Evolutionary conservation across 2,329 filamentous ascomycete genomes (phyloP).

Genomic region (Nemania sp.): DNA sequence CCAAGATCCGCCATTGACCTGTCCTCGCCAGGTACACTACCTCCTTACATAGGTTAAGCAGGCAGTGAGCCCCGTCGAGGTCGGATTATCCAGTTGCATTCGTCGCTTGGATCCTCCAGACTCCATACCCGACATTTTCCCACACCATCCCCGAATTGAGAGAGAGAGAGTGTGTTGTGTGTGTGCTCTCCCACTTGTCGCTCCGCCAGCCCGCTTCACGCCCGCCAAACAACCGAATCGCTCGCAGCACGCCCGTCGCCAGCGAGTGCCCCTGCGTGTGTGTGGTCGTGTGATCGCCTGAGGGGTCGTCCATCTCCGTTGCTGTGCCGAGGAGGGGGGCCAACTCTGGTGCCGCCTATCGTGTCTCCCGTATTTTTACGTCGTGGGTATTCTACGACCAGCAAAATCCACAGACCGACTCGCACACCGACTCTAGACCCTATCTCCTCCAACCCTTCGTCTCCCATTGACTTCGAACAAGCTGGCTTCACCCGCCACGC

Average conservation of each 20-base stretch:
- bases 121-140: too few species aligned
- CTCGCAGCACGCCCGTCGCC: slow-evolving; percentile 5
- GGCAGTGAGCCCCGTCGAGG: background rate
- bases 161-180: too few species aligned
- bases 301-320: slow-evolving; percentile 1
- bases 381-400: slow-evolving; percentile 4
- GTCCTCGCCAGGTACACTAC: background rate
- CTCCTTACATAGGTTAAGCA: background rate
- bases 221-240: background rate
- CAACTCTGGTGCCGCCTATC: background rate
- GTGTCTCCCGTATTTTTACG: background rate
- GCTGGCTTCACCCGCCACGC: slow-evolving; percentile 1
- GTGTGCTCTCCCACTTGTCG: background rate
- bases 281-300: slow-evolving; percentile 3
- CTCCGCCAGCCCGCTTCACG: slow-evolving; percentile 2
- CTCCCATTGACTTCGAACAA: slow-evolving; percentile 1
- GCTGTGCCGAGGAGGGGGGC: background rate
- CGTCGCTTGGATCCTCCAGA: too few species aligned
- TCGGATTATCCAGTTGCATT: too few species aligned
- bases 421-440: slow-evolving; percentile 6
- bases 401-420: slow-evolving; percentile 6
- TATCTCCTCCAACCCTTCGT: slow-evolving; percentile 30
- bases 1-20: too few species aligned
- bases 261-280: slow-evolving; percentile 2
- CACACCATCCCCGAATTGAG: too few species aligned